phyloP scores from a whole-genome alignment of 164 flowering plant species.

The Warburgia ugandensis region DNA sequence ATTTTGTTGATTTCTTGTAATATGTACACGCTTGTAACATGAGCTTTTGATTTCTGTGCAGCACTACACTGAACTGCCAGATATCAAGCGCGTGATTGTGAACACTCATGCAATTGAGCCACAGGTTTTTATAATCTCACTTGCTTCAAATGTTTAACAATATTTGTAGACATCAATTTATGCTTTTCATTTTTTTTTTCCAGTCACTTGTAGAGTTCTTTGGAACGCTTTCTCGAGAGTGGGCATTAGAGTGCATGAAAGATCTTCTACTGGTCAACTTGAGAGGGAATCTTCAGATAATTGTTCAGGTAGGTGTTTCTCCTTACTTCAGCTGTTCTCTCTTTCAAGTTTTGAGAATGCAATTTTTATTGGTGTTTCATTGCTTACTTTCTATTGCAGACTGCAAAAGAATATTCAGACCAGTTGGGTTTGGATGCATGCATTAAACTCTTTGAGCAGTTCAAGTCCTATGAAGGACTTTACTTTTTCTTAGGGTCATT shows the following conservation, averaged over 20 bases:
- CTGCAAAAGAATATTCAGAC: conserved; percentile 95
- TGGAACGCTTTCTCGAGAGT: conserved; percentile 94
- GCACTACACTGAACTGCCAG: conserved; percentile 93
- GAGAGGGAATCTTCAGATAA: conserved; percentile 97
- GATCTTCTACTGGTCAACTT: conserved; percentile 90
- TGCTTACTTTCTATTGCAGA: too few relatives aligned
- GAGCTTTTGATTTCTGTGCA: conserved; percentile 31
- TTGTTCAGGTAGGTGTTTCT: conserved; percentile 70
- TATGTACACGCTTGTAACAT: background rate
- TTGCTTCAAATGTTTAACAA: background rate
- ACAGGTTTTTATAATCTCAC: conserved; percentile 49
- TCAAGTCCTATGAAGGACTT: conserved; percentile 95
- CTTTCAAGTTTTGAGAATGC: background rate
- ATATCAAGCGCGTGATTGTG: conserved; percentile 95
- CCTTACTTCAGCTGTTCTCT: background rate
- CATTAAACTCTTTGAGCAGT: conserved; percentile 95
- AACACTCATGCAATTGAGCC: conserved; percentile 99
- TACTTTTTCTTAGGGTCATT: conserved; percentile 96
- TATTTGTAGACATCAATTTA: conserved; percentile 12
- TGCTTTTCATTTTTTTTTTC: conserved; percentile 14
- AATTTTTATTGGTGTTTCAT: background rate
- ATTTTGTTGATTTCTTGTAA: background rate
- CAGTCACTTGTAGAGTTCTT: conserved; percentile 98
- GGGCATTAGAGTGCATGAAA: conserved; percentile 99
- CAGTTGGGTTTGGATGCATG: conserved; percentile 95